Percentiles rank a stretch among this genome's conserved stretches.
phyloP scores from a whole-genome alignment of 345 rosid species.

The Viola odorata region DNA sequence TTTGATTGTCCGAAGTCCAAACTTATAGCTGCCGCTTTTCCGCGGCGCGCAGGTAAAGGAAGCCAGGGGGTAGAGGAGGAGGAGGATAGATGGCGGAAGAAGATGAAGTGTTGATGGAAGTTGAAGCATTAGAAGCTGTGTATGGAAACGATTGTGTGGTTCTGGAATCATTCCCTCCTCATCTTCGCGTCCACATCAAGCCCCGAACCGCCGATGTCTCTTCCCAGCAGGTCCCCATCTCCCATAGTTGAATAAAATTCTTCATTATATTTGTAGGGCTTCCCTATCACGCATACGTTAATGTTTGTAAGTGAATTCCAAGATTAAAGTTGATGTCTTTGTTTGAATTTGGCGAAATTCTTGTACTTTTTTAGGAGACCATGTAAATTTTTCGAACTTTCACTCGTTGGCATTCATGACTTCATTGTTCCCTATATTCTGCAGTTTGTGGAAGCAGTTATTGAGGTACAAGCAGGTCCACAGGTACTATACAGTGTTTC shows the following conservation, averaged over 20 bases:
- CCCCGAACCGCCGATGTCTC: conserved; percentile 92
- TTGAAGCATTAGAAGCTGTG: conserved; percentile 75
- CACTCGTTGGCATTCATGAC: not conserved
- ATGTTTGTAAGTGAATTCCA: not conserved
- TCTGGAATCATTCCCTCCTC: conserved; percentile 58
- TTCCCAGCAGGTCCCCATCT: conserved; percentile 63
- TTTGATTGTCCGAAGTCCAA: too few species aligned
- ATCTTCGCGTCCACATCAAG: conserved; percentile 53
- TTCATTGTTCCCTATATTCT: conserved; percentile 4
- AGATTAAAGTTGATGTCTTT: not conserved
- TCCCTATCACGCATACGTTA: not conserved
- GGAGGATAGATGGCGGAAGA: conserved; percentile 17
- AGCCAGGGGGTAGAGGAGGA: not conserved
- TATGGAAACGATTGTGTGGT: conserved; percentile 67
- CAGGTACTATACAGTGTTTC: conserved; percentile 33
- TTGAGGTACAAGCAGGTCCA: conserved; percentile 50
- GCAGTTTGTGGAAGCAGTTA: conserved; percentile 86
- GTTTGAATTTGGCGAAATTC: not conserved
- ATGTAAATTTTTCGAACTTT: not conserved
- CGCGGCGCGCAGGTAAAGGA: too few species aligned
- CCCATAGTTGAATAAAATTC: not conserved
- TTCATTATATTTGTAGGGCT: not conserved
- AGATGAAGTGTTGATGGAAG: conserved; percentile 61
- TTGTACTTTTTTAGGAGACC: not conserved
- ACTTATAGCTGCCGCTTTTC: too few species aligned